Base-by-base conservation (phyloP, 805 yeast genomes). In the Metschnikowia picachoensis region DNA sequence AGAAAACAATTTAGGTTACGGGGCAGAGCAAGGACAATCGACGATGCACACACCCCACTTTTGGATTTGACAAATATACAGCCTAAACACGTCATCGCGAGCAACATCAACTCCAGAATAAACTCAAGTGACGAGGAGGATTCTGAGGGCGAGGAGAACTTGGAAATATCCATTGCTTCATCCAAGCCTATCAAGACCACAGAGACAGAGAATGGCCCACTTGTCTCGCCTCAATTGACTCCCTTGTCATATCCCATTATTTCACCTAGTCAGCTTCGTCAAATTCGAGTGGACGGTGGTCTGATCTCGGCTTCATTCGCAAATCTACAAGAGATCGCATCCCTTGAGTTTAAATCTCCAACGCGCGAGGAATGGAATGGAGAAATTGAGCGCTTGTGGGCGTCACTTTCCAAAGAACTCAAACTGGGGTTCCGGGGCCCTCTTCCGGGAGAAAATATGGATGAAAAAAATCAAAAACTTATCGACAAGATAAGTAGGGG, bases 401-500 rank as follows among this genome's bases (percentile, higher is more conserved):
- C 67, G 12, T 46, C 58, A 5, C 64, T 87, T 41, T 80, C 90
- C 3, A 73, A 83, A 48, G 63, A 66, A 4, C 68, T 85, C 60
- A 83, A 80, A 61, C 77, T 82, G 37, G 74, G 83, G 25, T 88
- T 85, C 65, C 77, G 85, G 45, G 83, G 81, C 53, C 96, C 96
- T 0, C 65, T 74, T 1, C 95, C 95, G 2, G 84, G 84, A n/a
- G 67, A 80, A 1, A 65, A 68, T 17, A 59, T 88, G 59, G 77
- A 78, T 10, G 71, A 70, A 8, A 82, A 79, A 35, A 79, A 78
- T 46, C 70, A 72, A 32, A 79, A 78, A 53, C 61, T 72, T 46
- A 65, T 88, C 37, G 95, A 88, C 63, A 78, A 86, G 43, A 83
- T 88, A 39, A 73, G 78, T 39, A 74, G 95, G 55, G 92, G 95